Evolutionary conservation across 2,329 filamentous ascomycete species (phyloP).

Genomic region (Diaporthe nobilis): DNA sequence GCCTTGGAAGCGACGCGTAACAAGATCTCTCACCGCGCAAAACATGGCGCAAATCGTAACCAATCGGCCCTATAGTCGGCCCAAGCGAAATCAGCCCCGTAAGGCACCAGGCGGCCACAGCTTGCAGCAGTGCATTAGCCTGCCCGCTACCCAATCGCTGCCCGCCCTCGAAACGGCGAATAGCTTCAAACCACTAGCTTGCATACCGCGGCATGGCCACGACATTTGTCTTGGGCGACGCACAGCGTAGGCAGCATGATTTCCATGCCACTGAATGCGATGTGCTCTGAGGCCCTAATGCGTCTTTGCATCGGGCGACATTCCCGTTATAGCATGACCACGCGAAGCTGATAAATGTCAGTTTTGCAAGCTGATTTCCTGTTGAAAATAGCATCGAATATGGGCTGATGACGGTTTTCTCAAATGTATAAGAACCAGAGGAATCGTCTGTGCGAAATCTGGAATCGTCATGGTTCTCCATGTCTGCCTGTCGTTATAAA

Average conservation of each 20-base stretch:
- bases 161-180: neutral
- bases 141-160: neutral
- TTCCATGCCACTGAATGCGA: neutral
- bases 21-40: neutral
- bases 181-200: neutral
- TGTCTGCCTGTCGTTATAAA: neutral
- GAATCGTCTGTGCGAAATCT: neutral
- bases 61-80: neutral
- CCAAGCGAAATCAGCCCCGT: neutral
- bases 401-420: neutral
- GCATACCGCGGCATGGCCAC: neutral
- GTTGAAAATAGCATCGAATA: neutral
- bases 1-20: constrained; percentile 1
- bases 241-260: neutral
- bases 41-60: neutral
- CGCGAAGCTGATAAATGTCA: neutral
- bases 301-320: neutral
- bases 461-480: neutral
- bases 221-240: neutral
- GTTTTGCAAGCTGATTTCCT: neutral
- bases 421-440: neutral
- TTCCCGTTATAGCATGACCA: neutral
- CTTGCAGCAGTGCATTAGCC: neutral
- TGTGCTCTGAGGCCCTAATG: neutral
- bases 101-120: neutral